Evolutionary conservation across 768 basidiomycete species (phyloP), one percentile per base, ranked within the genome.

Genomic region (Strobilomyces echinocephalus): DNA sequence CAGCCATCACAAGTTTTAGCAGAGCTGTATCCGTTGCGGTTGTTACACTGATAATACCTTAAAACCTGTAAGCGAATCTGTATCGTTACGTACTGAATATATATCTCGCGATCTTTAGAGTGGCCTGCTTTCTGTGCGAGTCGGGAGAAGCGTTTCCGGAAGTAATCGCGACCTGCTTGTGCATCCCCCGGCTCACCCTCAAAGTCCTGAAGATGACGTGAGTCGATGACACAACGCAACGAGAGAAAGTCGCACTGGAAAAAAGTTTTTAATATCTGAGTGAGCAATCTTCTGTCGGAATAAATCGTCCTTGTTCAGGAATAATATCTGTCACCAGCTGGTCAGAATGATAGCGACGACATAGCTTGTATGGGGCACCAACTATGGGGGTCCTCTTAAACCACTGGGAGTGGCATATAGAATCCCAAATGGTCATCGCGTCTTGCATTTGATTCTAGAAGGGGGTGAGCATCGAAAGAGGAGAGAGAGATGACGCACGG

Each of bases 341-440:
- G 28, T 59, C 11, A 54, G 56, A 51, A 41, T 21, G 35, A 49
- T 20, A 30, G 12, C 30, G 54, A 26, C 16, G 36, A 41, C 0
- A 24, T 16, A 16, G 11, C 10, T 5, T 15, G 49, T 26, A 28
- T 18, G 21, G 36, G 42, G 39, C 15, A 74, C 87, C 41, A 58
- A 93, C 93, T 52, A 97, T 91, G 10, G 91, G 93, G 0, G 93
- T 95, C 58, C 88, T 82, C 71, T 90, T 88, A 74, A 97, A 97
- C 93, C 93, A 95, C 59, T 95, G 92, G 10, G 92, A 95, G 69
- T 97, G 92, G 72, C 92, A 95, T 79, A 97, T 95, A 39, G 92
- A 93, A 62, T 97, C 94, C 87, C 94, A 97, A 46, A 97, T 91
- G n/a, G 91, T 91, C 85, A 97, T 88, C 5, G 94, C 91, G 59